phyloP scores from a whole-genome alignment of 192 early-diverging fungal species.

The Umbelopsis isabellina region DNA sequence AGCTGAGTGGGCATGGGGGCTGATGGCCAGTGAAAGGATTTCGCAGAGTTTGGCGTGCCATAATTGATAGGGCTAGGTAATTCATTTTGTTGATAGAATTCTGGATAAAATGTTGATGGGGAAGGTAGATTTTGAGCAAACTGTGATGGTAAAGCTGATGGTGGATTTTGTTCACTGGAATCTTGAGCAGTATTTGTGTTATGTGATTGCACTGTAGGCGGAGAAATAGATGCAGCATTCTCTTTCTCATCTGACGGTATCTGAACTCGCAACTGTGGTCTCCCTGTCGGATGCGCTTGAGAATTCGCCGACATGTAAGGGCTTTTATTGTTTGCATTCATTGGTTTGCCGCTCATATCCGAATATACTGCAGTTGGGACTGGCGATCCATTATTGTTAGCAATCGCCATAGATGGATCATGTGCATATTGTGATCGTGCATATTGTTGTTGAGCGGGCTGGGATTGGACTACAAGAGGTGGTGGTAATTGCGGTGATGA shows the following conservation, averaged over 20 bases:
- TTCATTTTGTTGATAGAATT: constrained; percentile 66
- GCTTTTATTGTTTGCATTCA: constrained; percentile 1
- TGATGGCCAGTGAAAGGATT: constrained; percentile 71
- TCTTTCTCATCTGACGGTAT: constrained; percentile 16
- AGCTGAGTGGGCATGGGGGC: constrained; percentile 24
- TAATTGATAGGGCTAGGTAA: constrained; percentile 72
- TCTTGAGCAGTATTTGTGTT: not conserved
- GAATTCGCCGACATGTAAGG: not conserved
- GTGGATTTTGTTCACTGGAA: constrained; percentile 55
- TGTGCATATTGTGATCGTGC: not conserved
- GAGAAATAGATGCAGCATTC: not conserved
- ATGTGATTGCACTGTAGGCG: not conserved
- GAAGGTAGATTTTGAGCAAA: constrained; percentile 70
- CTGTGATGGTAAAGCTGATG: constrained; percentile 64
- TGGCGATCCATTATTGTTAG: constrained; percentile 1
- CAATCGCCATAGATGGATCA: not conserved
- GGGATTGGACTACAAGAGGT: constrained; percentile 5
- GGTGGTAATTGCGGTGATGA: constrained; percentile 15
- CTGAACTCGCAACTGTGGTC: constrained; percentile 6
- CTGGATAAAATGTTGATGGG: constrained; percentile 69
- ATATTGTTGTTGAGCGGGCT: not conserved
- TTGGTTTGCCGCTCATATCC: not conserved
- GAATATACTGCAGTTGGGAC: not conserved
- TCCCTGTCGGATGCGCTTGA: not conserved
- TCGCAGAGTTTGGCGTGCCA: constrained; percentile 70